Conservation (phyloP, 441 rosid species). For the Syzygium syzygioides region DNA sequence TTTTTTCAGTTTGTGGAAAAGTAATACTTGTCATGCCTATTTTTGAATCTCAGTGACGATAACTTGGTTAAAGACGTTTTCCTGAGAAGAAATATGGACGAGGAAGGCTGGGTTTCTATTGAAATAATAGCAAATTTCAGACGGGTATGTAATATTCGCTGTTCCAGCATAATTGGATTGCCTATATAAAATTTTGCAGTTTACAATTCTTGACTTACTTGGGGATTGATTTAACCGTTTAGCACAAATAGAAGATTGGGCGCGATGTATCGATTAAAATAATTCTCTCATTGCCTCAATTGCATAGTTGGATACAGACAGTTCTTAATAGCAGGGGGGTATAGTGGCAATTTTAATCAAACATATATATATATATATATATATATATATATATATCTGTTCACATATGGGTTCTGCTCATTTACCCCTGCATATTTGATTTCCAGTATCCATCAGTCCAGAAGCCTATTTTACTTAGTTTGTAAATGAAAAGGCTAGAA, state of each 20-base stretch:
- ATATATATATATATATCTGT: background rate
- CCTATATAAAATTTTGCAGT: background rate
- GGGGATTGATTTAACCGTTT: background rate
- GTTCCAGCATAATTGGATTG: background rate
- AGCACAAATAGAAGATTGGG: background rate
- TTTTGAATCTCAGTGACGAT: background rate
- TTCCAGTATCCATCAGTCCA: background rate
- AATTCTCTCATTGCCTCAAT: background rate
- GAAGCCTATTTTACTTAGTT: background rate
- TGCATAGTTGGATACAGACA: background rate
- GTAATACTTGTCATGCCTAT: background rate
- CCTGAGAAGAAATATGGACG: background rate
- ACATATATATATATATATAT: background rate
- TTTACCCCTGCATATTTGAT: background rate
- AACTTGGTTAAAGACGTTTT: background rate
- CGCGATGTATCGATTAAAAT: background rate
- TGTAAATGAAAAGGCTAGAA: background rate
- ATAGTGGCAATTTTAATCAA: background rate
- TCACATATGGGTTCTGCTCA: background rate
- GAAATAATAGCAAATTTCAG: background rate
- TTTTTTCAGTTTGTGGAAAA: background rate
- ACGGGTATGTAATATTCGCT: background rate
- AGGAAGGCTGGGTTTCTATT: constrained; percentile 2
- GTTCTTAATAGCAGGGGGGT: background rate
- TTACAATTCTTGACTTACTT: background rate